A percentile compares a stretch with the other conserved stretches of the same genome.
These are phyloP conservation scores for Trypanosoma melophagium DNA, from an alignment of 208 protist genomes.

Conservation along the genomic window DNA sequence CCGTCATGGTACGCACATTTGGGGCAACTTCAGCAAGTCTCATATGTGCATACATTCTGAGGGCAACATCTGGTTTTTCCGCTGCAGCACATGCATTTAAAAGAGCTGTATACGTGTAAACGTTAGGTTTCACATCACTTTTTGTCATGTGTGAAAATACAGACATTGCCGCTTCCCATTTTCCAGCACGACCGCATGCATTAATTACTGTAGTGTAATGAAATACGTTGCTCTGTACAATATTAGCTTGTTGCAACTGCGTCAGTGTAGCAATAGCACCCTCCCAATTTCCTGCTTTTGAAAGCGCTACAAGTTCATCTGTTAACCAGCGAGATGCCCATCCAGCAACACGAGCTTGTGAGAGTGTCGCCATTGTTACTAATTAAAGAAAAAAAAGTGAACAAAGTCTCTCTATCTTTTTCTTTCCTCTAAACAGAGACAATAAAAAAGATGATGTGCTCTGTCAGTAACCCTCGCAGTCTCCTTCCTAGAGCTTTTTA, in stretches of 20 bases:
- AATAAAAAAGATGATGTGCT: neutral
- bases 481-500: no score
- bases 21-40: conserved; percentile 64
- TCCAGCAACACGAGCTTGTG: conserved; percentile 54
- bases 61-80: conserved; percentile 51
- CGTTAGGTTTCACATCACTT: conserved; percentile 72
- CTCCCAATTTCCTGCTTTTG: conserved; percentile 78
- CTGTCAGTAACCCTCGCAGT: no score
- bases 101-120: conserved; percentile 84
- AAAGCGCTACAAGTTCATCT: conserved; percentile 77
- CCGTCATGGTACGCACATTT: conserved; percentile 82
- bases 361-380: conserved; percentile 63
- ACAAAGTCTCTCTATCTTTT: neutral
- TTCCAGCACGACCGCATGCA: conserved; percentile 70
- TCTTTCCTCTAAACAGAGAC: neutral
- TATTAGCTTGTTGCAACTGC: conserved; percentile 58
- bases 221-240: conserved; percentile 86
- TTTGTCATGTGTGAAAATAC: conserved; percentile 74
- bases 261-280: conserved; percentile 62
- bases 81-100: conserved; percentile 68
- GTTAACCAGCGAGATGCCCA: conserved; percentile 85
- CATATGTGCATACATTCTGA: conserved; percentile 82
- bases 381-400: neutral
- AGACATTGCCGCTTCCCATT: conserved; percentile 64
- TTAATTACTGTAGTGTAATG: conserved; percentile 88